Base-by-base conservation (phyloP, 2,329 filamentous ascomycete genomes). In the Sordariomycetes sp. region DNA sequence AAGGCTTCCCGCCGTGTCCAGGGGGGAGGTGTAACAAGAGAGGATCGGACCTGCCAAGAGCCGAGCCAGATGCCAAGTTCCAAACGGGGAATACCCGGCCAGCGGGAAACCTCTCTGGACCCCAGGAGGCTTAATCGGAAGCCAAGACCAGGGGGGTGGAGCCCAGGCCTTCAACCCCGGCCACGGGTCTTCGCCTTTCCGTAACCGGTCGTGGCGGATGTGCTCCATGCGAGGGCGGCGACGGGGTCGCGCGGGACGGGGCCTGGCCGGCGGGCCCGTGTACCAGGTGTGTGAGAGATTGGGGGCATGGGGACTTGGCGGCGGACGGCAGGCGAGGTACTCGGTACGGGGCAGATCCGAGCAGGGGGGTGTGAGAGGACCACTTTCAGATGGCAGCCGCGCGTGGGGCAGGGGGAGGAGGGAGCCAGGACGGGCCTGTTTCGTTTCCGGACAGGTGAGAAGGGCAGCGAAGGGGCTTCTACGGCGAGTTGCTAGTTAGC, bases 151-250 rank as follows among this genome's bases (percentile, higher is more conserved):
- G 28, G 43, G 20, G 55, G 14, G 32, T 24, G 34, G 28, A 57
- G 54, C 32, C 54, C 12, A 55, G 25, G n/a, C 55, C 22, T 37
- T 51, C 25, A 22, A 12, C 40, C 43, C 40, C 20, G 14, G 25
- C 50, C 34, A 57, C 55, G 55, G 62, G 61, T 60, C 53, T 60
- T 55, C 57, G 54, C 58, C 60, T 54, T 62, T 62, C 62, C 62
- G 62, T 61, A 56, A 60, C 57, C 62, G 58, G 62, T 55, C 60
- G 53, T 59, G 55, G 59, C 58, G 61, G 58, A 51, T 57, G 58
- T 35, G 56, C 62, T 58, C 60, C 55, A 62, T 62, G 59, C 60
- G 55, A 54, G 53, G 28, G 28, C 57, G 60, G 46, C 12, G 20
- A 18, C 32, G 34, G 43, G 55, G 43, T 43, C 51, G 32, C 43